Conservation (phyloP, 345 rosid species). For the Citrus reticulata region DNA sequence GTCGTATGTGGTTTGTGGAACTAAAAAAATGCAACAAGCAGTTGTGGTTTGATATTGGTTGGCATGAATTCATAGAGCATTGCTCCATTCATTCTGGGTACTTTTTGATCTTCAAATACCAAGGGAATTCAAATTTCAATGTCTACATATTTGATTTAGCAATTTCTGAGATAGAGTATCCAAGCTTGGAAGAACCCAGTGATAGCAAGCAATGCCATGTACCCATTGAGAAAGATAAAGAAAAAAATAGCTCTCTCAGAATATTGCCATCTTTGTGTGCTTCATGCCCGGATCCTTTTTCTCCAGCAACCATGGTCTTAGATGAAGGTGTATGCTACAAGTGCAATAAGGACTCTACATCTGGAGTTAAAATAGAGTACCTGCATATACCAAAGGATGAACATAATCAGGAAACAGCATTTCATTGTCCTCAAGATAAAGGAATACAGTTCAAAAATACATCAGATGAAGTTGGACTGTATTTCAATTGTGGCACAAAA, state of each 20-base stretch:
- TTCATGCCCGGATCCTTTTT: background rate
- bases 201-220: background rate
- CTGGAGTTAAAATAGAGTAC: background rate
- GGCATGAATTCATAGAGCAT: slow-evolving; percentile 32
- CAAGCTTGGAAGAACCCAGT: slow-evolving; percentile 11
- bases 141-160: slow-evolving; percentile 30
- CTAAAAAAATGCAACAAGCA: slow-evolving; percentile 16
- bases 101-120: slow-evolving; percentile 36
- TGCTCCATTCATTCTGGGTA: slow-evolving; percentile 29
- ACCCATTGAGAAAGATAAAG: slow-evolving; percentile 1
- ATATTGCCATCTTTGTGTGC: background rate
- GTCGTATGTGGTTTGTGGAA: slow-evolving; percentile 28
- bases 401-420: background rate
- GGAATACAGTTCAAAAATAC: slow-evolving; percentile 12
- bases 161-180: slow-evolving; percentile 37
- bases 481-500: background rate
- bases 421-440: slow-evolving; percentile 15
- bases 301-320: background rate
- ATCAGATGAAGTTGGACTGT: slow-evolving; percentile 10
- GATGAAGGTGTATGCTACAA: slow-evolving; percentile 4
- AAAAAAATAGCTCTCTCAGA: slow-evolving; percentile 2
- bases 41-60: slow-evolving; percentile 35
- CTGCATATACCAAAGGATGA: background rate
- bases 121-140: slow-evolving; percentile 31
- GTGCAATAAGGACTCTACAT: slow-evolving; percentile 5